Evolutionary conservation across 1,284 basidiomycete species (phyloP).

Genomic region (Pseudozyma sp.): DNA sequence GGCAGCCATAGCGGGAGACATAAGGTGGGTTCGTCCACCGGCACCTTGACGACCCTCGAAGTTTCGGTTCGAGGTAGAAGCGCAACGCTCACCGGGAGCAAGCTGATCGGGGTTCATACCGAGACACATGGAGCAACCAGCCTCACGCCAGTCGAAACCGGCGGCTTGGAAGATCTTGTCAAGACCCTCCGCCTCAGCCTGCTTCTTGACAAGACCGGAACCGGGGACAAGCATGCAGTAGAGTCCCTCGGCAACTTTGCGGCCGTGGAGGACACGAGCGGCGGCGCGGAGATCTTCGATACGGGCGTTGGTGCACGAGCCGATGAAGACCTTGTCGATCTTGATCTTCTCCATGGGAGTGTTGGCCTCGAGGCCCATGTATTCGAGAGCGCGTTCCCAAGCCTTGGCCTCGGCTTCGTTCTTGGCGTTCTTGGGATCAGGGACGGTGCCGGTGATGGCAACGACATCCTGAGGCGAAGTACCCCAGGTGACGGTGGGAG

Average conservation of each 20-base stretch:
- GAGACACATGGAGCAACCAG: slow-evolving; percentile 68
- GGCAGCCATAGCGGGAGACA: slow-evolving; percentile 68
- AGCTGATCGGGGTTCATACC: slow-evolving; percentile 69
- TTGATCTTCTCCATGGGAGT: slow-evolving; percentile 67
- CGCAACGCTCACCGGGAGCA: slow-evolving; percentile 66
- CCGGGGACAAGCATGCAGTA: slow-evolving; percentile 68
- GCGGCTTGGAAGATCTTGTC: slow-evolving; percentile 68
- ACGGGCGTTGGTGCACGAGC: slow-evolving; percentile 67
- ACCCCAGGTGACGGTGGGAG: slow-evolving; percentile 67
- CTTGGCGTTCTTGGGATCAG: slow-evolving; percentile 62
- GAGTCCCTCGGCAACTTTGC: slow-evolving; percentile 59
- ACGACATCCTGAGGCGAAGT: slow-evolving; percentile 66
- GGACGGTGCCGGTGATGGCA: slow-evolving; percentile 64
- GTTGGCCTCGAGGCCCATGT: slow-evolving; percentile 66
- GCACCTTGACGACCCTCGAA: slow-evolving; percentile 68
- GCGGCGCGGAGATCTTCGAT: slow-evolving; percentile 67
- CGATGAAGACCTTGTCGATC: slow-evolving; percentile 69
- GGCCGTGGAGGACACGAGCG: slow-evolving; percentile 64
- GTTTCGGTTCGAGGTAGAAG: slow-evolving; percentile 69
- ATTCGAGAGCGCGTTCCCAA: slow-evolving; percentile 61
- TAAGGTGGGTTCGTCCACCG: slow-evolving; percentile 66
- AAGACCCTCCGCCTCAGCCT: slow-evolving; percentile 68
- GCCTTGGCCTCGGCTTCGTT: slow-evolving; percentile 55
- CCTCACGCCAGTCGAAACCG: slow-evolving; percentile 68
- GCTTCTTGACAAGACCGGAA: slow-evolving; percentile 67